These are phyloP conservation scores for Pestalotiopsis fici DNA, from an alignment of 2,329 filamentous ascomycete species.

Conservation along the genomic window DNA sequence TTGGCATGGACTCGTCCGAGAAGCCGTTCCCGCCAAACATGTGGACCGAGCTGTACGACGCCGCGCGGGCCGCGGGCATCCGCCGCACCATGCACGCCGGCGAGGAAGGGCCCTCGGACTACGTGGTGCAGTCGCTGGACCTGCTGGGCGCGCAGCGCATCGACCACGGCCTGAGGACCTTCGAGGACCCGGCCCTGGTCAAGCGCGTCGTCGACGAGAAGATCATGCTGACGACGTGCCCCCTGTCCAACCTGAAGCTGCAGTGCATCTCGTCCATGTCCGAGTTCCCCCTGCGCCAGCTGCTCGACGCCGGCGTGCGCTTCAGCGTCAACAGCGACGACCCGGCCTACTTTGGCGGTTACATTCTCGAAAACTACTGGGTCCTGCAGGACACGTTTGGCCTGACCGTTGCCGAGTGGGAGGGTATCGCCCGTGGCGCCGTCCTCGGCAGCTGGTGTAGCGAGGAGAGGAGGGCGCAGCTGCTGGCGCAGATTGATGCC, in stretches of 20 bases:
- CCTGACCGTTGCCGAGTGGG: conserved; percentile 67
- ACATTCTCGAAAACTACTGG: conserved; percentile 75
- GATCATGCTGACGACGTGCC: conserved; percentile 71
- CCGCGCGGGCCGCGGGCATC: conserved; percentile 53
- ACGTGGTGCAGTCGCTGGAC: conserved; percentile 66
- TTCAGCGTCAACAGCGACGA: conserved; percentile 78
- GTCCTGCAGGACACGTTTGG: conserved; percentile 73
- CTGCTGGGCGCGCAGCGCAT: conserved; percentile 65
- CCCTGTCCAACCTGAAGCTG: conserved; percentile 70
- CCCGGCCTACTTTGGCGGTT: conserved; percentile 75
- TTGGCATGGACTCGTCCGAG: conserved; percentile 71
- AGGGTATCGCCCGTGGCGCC: conserved; percentile 58
- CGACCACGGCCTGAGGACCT: conserved; percentile 72
- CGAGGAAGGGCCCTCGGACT: conserved; percentile 71
- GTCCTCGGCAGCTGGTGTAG: conserved; percentile 72
- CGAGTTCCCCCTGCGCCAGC: conserved; percentile 61
- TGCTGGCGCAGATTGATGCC: conserved; percentile 49
- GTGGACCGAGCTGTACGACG: conserved; percentile 63
- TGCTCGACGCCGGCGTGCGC: conserved; percentile 63
- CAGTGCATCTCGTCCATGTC: conserved; percentile 53
- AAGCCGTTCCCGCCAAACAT: conserved; percentile 55
- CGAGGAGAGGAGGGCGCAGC: conserved; percentile 59
- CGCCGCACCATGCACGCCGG: conserved; percentile 73
- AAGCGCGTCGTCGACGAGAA: conserved; percentile 55
- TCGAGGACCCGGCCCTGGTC: conserved; percentile 61